A percentile compares a stretch with the other conserved stretches of the same genome.
These are phyloP conservation scores for Penicillium angulare DNA, from an alignment of 495 filamentous ascomycete genomes.

Conservation along the genomic window DNA sequence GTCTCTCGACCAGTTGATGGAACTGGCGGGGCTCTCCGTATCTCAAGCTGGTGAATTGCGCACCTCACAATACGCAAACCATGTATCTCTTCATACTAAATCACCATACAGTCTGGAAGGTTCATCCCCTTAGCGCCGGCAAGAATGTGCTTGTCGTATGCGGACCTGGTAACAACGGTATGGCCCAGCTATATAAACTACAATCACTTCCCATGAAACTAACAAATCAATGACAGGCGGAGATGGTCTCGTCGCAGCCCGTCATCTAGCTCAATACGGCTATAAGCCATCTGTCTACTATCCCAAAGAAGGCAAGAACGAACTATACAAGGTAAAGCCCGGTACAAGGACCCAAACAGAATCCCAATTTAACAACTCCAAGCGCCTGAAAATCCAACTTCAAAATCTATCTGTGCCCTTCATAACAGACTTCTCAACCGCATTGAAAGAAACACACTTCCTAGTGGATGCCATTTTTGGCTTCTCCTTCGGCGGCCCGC, in stretches of 20 bases:
- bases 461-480: conserved; percentile 95
- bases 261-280: conserved; percentile 91
- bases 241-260: conserved; percentile 91
- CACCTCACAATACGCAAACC: not conserved
- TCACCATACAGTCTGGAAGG: conserved; percentile 33
- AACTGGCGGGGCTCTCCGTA: conserved; percentile 88
- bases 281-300: conserved; percentile 91
- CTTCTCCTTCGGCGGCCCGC: conserved; percentile 89
- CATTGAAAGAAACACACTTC: conserved; percentile 67
- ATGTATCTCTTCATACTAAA: too few species aligned
- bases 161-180: conserved; percentile 94
- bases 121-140: conserved; percentile 74
- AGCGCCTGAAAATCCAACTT: conserved; percentile 82
- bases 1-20: conserved; percentile 96
- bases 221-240: conserved; percentile 56
- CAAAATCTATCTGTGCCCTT: conserved; percentile 80
- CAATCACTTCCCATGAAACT: conserved; percentile 1
- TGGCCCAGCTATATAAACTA: conserved; percentile 10
- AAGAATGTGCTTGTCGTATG: conserved; percentile 81
- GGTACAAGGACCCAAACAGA: not conserved
- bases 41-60: conserved; percentile 73
- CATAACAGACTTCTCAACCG: conserved; percentile 70
- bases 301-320: conserved; percentile 85
- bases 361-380: not conserved
- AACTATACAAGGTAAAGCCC: conserved; percentile 70